These are phyloP conservation scores for Colletotrichum liriopes DNA, from an alignment of 2,329 filamentous ascomycete species.

Conservation along the genomic window DNA sequence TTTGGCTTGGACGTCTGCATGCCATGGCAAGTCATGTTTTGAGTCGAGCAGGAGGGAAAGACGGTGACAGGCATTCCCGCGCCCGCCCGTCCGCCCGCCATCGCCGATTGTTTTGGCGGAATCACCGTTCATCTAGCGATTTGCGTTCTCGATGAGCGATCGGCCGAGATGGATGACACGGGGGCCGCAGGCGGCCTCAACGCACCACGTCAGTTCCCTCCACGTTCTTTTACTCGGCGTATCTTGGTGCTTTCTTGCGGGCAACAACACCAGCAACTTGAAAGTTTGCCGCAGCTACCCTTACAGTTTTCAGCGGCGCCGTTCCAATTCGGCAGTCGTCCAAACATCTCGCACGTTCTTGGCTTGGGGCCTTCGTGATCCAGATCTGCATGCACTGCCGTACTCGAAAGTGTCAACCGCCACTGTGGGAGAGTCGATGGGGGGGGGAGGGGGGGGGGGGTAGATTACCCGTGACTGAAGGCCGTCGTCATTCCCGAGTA, in stretches of 20 bases:
- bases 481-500: not conserved
- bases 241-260: not conserved
- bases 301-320: not conserved
- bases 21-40: constrained; percentile 17
- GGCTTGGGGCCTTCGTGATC: not conserved
- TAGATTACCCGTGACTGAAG: not conserved
- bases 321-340: not conserved
- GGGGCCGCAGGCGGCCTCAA: not conserved
- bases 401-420: not conserved
- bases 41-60: not conserved
- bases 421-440: not conserved
- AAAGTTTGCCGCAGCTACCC: not conserved
- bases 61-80: constrained; percentile 13
- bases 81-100: constrained; percentile 7
- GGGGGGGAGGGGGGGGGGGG: too few relatives aligned
- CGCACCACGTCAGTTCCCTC: not conserved
- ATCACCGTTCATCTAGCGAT: too few relatives aligned
- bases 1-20: constrained; percentile 20
- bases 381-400: not conserved
- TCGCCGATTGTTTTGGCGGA: constrained; percentile 20
- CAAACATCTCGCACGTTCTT: not conserved
- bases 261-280: not conserved
- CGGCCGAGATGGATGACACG: constrained; percentile 6
- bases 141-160: not conserved
- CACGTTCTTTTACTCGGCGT: not conserved